Conservation (phyloP, 2,329 filamentous ascomycete species). For the Calonectria ilicicola region DNA sequence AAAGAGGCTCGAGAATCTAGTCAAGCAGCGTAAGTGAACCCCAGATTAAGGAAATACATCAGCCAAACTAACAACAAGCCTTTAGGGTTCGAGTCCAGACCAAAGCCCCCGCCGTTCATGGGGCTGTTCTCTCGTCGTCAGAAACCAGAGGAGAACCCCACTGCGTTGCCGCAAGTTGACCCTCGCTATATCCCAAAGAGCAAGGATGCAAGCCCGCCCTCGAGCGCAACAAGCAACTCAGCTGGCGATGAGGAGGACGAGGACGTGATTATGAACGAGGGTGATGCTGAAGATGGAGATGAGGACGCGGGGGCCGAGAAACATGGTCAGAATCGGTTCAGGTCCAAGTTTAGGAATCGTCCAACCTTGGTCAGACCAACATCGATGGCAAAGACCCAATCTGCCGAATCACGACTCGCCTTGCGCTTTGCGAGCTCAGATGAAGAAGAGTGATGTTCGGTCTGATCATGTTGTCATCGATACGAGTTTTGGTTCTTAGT, state of each 20-base stretch:
- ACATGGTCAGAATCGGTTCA: not conserved
- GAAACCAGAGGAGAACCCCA: slow-evolving; percentile 19
- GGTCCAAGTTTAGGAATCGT: not conserved
- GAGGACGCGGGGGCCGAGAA: not conserved
- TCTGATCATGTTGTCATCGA: not conserved
- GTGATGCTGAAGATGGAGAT: too few relatives aligned
- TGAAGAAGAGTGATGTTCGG: not conserved
- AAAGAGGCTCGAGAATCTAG: slow-evolving; percentile 36
- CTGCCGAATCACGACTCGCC: not conserved
- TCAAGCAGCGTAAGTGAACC: slow-evolving; percentile 35
- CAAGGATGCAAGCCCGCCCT: slow-evolving; percentile 26
- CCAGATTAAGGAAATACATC: too few relatives aligned
- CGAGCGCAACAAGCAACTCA: not conserved
- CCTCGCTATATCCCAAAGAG: slow-evolving; percentile 34
- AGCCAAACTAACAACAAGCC: slow-evolving; percentile 10
- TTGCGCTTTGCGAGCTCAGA: not conserved
- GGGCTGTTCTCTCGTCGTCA: slow-evolving; percentile 5
- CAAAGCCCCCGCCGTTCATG: slow-evolving; percentile 15
- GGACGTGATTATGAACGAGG: not conserved
- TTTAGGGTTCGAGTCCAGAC: slow-evolving; percentile 24
- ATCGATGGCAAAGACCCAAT: not conserved
- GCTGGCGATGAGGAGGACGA: not conserved
- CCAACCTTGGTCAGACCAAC: not conserved
- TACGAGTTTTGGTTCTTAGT: not conserved
- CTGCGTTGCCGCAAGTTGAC: slow-evolving; percentile 33